Conservation (phyloP, 2,329 filamentous ascomycete species). For the Xylaria sp. region DNA sequence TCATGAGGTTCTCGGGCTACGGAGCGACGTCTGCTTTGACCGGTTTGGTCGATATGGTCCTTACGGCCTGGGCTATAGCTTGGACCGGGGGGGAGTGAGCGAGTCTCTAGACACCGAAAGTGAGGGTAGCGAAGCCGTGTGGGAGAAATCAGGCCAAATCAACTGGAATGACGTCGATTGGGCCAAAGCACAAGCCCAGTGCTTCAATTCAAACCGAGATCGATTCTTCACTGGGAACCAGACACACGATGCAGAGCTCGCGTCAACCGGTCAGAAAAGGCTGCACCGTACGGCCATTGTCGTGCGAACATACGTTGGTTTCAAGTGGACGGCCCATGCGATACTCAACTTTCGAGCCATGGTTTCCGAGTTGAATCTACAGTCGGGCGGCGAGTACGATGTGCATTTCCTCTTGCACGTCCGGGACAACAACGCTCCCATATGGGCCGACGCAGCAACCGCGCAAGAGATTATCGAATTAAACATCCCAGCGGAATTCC, state of each 20-base stretch:
- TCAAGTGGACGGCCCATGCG: constrained; percentile 80
- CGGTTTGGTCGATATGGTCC: constrained; percentile 85
- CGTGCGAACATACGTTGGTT: constrained; percentile 83
- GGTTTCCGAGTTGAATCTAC: constrained; percentile 79
- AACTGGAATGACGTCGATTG: constrained; percentile 67
- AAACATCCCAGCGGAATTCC: constrained; percentile 78
- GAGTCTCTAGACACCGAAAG: constrained; percentile 79
- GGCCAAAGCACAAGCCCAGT: constrained; percentile 64
- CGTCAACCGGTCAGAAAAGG: constrained; percentile 51
- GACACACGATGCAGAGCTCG: constrained; percentile 47
- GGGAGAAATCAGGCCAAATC: constrained; percentile 65
- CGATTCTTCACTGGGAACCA: constrained; percentile 65
- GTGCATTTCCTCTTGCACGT: constrained; percentile 89
- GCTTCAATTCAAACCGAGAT: constrained; percentile 69
- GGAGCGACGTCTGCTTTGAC: constrained; percentile 87
- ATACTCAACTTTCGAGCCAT: constrained; percentile 85
- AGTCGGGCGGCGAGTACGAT: constrained; percentile 83
- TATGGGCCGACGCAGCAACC: constrained; percentile 82
- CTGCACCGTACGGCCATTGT: constrained; percentile 77
- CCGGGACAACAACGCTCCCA: constrained; percentile 79
- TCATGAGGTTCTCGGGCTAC: constrained; percentile 77
- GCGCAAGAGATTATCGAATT: constrained; percentile 77
- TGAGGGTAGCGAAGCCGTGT: constrained; percentile 72
- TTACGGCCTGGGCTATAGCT: constrained; percentile 86
- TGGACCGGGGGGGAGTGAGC: constrained; percentile 75